phyloP scores from a whole-genome alignment of 257 asterid species.

The Osmanthus fragrans region DNA sequence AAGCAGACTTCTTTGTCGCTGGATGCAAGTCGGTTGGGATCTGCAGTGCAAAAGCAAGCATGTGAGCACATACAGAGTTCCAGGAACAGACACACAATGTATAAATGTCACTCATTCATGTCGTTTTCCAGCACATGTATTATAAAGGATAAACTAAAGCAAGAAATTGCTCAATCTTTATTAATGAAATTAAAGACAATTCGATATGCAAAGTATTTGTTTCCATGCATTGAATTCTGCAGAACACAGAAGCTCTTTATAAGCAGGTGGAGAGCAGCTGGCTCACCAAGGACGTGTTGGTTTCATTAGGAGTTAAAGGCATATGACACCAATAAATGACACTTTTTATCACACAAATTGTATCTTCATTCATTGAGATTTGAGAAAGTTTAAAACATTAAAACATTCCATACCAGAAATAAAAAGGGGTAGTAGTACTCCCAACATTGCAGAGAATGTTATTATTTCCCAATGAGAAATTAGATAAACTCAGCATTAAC shows the following conservation, averaged over 20 bases:
- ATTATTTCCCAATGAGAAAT: background rate
- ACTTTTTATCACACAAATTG: background rate
- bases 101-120: constrained; percentile 16
- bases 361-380: background rate
- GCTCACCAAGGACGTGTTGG: background rate
- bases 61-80: constrained; percentile 16
- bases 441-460: background rate
- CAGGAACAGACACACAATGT: constrained; percentile 14
- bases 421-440: background rate
- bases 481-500: background rate
- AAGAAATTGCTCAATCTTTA: constrained; percentile 1
- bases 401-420: background rate
- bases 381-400: background rate
- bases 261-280: background rate
- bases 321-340: no score
- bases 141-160: constrained; percentile 7
- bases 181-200: background rate
- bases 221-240: background rate
- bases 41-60: constrained; percentile 48
- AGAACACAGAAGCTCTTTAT: background rate
- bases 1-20: constrained; percentile 73
- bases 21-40: constrained; percentile 94
- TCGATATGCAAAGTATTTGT: background rate
- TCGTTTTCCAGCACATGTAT: background rate
- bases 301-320: background rate